A percentile compares a stretch with the other conserved stretches of the same genome.
phyloP scores from a whole-genome alignment of 805 yeast species.

The Metschnikowia noctiluminum region DNA sequence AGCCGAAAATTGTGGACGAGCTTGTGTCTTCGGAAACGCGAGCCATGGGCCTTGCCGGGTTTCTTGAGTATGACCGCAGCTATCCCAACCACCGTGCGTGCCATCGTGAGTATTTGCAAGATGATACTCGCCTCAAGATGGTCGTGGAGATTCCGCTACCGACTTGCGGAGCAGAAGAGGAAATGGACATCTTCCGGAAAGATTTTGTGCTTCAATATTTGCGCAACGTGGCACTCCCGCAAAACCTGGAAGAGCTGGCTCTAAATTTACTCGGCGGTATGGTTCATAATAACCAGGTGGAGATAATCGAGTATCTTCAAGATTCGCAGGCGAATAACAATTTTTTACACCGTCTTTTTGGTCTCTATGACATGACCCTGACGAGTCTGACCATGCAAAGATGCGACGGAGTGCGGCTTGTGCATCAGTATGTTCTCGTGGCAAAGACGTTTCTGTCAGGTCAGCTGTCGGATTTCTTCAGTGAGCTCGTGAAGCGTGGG shows the following conservation, averaged over 20 bases:
- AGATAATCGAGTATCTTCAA: slow-evolving; percentile 57
- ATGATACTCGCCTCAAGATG: slow-evolving; percentile 62
- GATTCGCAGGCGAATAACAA: slow-evolving; percentile 34
- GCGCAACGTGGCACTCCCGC: slow-evolving; percentile 81
- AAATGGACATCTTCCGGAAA: slow-evolving; percentile 53
- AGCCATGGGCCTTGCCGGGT: slow-evolving; percentile 61
- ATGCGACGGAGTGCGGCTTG: slow-evolving; percentile 70
- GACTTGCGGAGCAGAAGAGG: slow-evolving; percentile 36
- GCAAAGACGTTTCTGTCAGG: slow-evolving; percentile 62
- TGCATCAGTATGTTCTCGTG: slow-evolving; percentile 76
- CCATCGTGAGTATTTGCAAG: slow-evolving; percentile 61
- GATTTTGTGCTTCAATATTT: slow-evolving; percentile 78
- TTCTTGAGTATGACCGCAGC: slow-evolving; percentile 85
- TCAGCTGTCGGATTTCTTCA: slow-evolving; percentile 65
- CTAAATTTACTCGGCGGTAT: slow-evolving; percentile 62
- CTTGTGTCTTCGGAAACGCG: slow-evolving; percentile 31
- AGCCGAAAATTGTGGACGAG: slow-evolving; percentile 37
- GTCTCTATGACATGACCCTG: slow-evolving; percentile 41
- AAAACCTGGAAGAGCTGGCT: slow-evolving; percentile 78
- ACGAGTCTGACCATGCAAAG: slow-evolving; percentile 7
- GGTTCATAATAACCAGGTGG: slow-evolving; percentile 66
- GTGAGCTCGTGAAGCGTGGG: slow-evolving; percentile 61
- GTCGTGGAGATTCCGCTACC: slow-evolving; percentile 56
- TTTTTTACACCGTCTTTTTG: slow-evolving; percentile 59
- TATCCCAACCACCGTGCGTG: slow-evolving; percentile 78